Percentiles rank a stretch among this genome's conserved stretches.
phyloP scores from a whole-genome alignment of 2,329 filamentous ascomycete species.

The Helotiales sp. region DNA sequence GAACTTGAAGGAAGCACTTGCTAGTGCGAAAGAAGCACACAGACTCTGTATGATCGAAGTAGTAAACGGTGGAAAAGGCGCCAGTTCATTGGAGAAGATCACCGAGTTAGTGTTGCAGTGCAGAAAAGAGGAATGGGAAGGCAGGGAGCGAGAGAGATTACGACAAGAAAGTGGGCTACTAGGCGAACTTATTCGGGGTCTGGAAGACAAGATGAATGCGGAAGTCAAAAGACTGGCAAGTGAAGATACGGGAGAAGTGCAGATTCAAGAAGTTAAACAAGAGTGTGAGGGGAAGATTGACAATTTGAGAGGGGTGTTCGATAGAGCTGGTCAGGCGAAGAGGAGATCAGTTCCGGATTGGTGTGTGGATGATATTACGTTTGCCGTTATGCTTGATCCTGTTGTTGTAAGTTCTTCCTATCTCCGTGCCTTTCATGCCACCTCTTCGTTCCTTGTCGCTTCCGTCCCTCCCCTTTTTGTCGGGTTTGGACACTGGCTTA shows the following conservation, averaged over 20 bases:
- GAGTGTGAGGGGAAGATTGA: conserved; percentile 50
- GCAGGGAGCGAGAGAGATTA: conserved; percentile 61
- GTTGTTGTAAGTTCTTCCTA: conserved; percentile 37
- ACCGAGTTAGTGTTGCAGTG: conserved; percentile 74
- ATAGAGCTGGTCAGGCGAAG: conserved; percentile 48
- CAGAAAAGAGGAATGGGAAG: conserved; percentile 86
- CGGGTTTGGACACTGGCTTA: conserved; percentile 4
- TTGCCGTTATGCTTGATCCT: conserved; percentile 73
- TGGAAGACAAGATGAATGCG: conserved; percentile 46
- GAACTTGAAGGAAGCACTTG: conserved; percentile 71
- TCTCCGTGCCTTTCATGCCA: not conserved
- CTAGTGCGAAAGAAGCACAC: conserved; percentile 72
- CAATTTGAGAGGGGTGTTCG: conserved; percentile 50
- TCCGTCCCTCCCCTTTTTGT: not conserved
- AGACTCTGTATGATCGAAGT: conserved; percentile 64
- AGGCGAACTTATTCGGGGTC: conserved; percentile 53
- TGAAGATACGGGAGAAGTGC: conserved; percentile 38
- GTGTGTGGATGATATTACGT: conserved; percentile 74
- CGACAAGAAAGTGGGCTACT: conserved; percentile 60
- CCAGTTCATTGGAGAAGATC: conserved; percentile 69
- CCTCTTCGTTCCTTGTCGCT: not conserved
- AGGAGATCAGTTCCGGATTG: conserved; percentile 63
- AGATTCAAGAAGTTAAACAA: conserved; percentile 32
- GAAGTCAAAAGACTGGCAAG: conserved; percentile 44
- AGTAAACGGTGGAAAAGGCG: conserved; percentile 71